Evolutionary conservation across 2,329 filamentous ascomycete species (phyloP).

Genomic region (Sclerotinia nivalis): DNA sequence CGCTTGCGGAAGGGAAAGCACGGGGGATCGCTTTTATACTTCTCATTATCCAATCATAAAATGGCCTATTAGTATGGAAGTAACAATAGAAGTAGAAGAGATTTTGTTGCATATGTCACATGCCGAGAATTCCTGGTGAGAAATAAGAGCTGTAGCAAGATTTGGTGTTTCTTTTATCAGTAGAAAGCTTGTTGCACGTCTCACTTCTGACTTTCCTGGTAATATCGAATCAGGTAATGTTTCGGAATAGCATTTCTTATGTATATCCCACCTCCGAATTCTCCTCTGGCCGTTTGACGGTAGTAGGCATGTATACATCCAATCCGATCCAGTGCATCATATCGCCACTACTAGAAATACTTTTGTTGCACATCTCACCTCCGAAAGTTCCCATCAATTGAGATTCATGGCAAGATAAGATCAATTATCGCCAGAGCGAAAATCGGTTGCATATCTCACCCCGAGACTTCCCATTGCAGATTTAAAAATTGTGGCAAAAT

Average conservation of each 20-base stretch:
- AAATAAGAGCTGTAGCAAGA: no score
- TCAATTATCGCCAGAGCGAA: no score
- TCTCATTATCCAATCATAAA: no score
- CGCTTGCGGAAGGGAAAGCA: no score
- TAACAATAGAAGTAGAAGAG: no score
- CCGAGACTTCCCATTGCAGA: neutral
- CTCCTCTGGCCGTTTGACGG: no score
- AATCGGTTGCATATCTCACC: neutral
- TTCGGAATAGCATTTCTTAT: neutral
- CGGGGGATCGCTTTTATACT: no score
- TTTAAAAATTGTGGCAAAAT: neutral
- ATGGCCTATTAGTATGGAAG: no score
- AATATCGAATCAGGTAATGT: neutral
- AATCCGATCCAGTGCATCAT: neutral
- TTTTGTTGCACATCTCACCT: neutral
- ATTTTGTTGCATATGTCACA: no score
- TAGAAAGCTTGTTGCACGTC: neutral
- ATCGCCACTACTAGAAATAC: neutral
- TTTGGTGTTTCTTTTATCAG: no score
- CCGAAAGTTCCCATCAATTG: neutral
- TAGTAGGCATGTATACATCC: neutral
- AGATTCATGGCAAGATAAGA: no score
- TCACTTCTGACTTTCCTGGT: neutral
- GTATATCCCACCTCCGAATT: neutral
- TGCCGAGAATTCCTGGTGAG: no score